Conservation (phyloP, 352 stramenopile genomes). For the Aphanomyces astaci region DNA sequence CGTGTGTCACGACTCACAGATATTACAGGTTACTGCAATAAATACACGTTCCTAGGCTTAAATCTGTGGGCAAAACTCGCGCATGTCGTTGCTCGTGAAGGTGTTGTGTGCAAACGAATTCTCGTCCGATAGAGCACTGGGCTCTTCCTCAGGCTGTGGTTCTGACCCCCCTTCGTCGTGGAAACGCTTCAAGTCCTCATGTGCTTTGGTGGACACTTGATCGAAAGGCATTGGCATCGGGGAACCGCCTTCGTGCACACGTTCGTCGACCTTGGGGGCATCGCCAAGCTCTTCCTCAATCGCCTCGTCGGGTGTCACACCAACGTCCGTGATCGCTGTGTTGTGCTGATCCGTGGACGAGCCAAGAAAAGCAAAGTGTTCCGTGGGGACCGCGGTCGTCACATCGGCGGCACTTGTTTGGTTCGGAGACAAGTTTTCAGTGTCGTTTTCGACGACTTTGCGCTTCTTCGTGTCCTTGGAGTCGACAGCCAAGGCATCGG, state of each 20-base stretch:
- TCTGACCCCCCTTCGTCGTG: too few relatives aligned
- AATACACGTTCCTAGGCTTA: conserved; percentile 15
- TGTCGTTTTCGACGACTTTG: not conserved
- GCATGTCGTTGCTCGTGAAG: not conserved
- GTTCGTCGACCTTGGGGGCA: too few relatives aligned
- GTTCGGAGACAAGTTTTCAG: conserved; percentile 12
- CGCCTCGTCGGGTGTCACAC: too few relatives aligned
- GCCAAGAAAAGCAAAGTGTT: not conserved
- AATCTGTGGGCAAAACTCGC: not conserved
- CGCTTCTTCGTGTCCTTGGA: not conserved
- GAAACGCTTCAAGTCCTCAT: too few relatives aligned
- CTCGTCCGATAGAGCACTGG: not conserved
- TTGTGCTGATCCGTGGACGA: too few relatives aligned
- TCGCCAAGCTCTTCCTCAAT: too few relatives aligned
- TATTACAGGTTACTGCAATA: conserved; percentile 9
- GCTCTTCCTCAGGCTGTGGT: not conserved
- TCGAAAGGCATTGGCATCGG: too few relatives aligned
- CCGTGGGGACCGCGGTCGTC: too few relatives aligned
- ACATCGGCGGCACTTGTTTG: not conserved
- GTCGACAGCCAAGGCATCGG: not conserved
- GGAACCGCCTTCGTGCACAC: too few relatives aligned
- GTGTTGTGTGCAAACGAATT: not conserved
- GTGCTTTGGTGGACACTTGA: too few relatives aligned
- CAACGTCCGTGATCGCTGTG: too few relatives aligned
- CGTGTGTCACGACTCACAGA: not conserved